Base-by-base conservation (phyloP, 1,139 yeast genomes). In the Wickerhamomyces sp. region DNA sequence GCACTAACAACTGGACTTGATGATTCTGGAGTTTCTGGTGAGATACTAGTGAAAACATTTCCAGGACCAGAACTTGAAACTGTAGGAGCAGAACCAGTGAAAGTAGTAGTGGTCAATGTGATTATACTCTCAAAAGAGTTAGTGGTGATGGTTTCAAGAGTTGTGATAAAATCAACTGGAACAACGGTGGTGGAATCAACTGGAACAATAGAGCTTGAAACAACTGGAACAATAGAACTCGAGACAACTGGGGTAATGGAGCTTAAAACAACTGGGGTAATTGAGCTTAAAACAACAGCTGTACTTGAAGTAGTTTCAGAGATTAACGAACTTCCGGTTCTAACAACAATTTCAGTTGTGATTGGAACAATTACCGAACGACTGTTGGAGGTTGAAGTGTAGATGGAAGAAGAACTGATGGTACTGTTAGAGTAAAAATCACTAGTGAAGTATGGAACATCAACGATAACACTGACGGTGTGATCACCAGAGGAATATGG, bases 401-500 rank as follows among this genome's bases (percentile, higher is more conserved):
- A 10, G 23, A 7, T 30, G 18, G 37, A 18, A 10, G 37, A 18
- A 7, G n/a, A 35, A 27, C 10, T 18, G 26, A 15, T 10, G 23
- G 23, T 18, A 18, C 23, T 18, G 23, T 18, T 18, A 5, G 23
- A 18, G 23, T 18, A 18, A 18, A 4, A 18, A 18, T 3, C 23
- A 18, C 23, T 18, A 18, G 23, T 18, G 23, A 18, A 18, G 23
- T 18, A 18, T 18, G 23, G 23, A 18, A 18, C 23, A 18, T 18
- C 43, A 26, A 41, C 37, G 32, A 31, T 23, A 15, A 41, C 37
- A 32, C 40, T 41, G 8, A 41, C 27, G 6, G 37, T 41, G 7
- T 10, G 11, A 15, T 36, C 43, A 26, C 40, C 43, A 5, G 43
- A 33, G 1, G 40, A 27, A 8, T 7, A 33, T 36, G 40, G 33